phyloP scores from a whole-genome alignment of 257 asterid species.

The Agastache rugosa region DNA sequence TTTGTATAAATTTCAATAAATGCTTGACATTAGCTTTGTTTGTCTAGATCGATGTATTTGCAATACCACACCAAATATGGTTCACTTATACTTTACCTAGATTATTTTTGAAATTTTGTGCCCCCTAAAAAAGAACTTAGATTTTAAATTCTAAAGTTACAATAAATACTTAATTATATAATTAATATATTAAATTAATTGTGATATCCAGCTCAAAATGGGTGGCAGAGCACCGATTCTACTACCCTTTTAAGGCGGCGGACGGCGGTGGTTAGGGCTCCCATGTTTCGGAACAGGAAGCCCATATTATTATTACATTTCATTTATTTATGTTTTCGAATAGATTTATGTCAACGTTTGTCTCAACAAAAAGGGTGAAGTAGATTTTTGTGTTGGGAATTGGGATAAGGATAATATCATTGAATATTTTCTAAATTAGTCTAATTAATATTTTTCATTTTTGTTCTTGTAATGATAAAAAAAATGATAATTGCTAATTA shows the following conservation, averaged over 20 bases:
- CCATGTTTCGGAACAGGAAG: constrained; percentile 46
- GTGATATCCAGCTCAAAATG: constrained; percentile 50
- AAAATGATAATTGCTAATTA: neutral
- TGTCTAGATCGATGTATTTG: too few species aligned
- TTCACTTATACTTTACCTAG: neutral
- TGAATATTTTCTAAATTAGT: neutral
- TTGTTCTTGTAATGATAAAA: neutral
- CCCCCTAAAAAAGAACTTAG: too few species aligned
- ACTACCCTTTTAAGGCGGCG: constrained; percentile 35
- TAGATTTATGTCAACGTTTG: constrained; percentile 36
- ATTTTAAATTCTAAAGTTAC: neutral
- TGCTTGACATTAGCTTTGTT: too few species aligned
- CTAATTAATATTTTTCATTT: neutral
- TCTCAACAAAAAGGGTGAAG: constrained; percentile 34
- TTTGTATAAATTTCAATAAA: too few species aligned
- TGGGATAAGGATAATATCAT: constrained; percentile 30
- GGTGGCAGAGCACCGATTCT: constrained; percentile 33
- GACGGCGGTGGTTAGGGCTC: constrained; percentile 37
- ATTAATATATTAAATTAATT: neutral
- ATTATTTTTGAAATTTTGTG: neutral
- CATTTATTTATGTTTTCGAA: constrained; percentile 12
- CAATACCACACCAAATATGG: too few species aligned
- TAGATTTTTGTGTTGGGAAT: constrained; percentile 43
- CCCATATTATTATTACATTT: constrained; percentile 10
- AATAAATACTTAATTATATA: neutral